Percentiles rank a stretch among this genome's conserved stretches.
Conservation (phyloP, 2,329 filamentous ascomycete genomes). For the Kalaharituber pfeilii region DNA sequence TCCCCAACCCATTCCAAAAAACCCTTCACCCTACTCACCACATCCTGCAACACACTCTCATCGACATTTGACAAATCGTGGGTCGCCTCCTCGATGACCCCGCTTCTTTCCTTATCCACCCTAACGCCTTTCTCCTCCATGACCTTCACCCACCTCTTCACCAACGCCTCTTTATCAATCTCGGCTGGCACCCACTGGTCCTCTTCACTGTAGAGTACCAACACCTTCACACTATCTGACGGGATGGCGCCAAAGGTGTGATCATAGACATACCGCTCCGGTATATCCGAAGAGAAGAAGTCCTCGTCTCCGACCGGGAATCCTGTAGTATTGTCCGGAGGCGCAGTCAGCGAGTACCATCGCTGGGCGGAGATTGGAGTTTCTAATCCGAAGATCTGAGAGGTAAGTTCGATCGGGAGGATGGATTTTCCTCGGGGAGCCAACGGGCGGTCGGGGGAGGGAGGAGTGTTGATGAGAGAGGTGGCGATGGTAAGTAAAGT, state of each 20-base stretch:
- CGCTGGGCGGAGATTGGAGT: conserved; percentile 9
- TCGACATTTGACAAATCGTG: conserved; percentile 36
- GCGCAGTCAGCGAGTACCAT: conserved; percentile 11
- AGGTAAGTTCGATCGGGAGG: conserved; percentile 5
- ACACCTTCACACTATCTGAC: conserved; percentile 29
- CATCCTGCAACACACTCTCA: conserved; percentile 32
- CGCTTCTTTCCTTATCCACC: conserved; percentile 34
- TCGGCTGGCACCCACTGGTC: conserved; percentile 47
- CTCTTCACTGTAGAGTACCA: conserved; percentile 46
- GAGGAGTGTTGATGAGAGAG: conserved; percentile 1
- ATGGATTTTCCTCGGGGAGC: conserved; percentile 2
- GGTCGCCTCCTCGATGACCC: conserved; percentile 33
- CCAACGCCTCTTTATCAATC: conserved; percentile 41
- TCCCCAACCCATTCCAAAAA: conserved; percentile 29
- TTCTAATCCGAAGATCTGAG: conserved; percentile 2
- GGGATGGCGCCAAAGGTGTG: conserved; percentile 47
- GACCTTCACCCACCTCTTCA: conserved; percentile 39
- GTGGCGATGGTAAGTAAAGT: background rate
- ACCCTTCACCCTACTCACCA: conserved; percentile 34
- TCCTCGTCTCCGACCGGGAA: conserved; percentile 53
- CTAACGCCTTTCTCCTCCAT: conserved; percentile 30
- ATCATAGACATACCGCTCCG: conserved; percentile 35
- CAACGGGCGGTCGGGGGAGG: conserved; percentile 12
- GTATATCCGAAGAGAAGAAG: conserved; percentile 69
- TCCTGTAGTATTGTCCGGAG: conserved; percentile 19